Percentiles rank a stretch among this genome's conserved stretches.
Conservation (phyloP, 768 basidiomycete genomes). For the Crepidotus variabilis region DNA sequence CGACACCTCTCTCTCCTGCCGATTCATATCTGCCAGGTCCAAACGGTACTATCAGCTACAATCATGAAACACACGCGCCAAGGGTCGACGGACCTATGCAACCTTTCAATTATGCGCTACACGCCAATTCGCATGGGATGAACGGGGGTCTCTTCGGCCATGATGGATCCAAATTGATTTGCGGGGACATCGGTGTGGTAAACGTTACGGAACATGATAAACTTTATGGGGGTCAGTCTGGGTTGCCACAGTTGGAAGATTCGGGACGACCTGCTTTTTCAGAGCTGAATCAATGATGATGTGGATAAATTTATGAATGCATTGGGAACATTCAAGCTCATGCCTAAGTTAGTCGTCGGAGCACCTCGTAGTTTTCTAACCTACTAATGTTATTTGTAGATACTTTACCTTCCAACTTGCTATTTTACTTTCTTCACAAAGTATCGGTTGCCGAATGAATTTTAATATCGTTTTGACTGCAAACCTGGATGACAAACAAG, state of each 20-base stretch:
- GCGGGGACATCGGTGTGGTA: slow-evolving; percentile 18
- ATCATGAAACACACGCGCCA: slow-evolving; percentile 18
- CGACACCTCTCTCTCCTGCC: slow-evolving; percentile 54
- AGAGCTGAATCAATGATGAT: background rate
- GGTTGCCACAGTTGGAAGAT: background rate
- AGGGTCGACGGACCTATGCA: slow-evolving; percentile 18
- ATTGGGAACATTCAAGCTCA: background rate
- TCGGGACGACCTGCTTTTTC: background rate
- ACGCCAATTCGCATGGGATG: slow-evolving; percentile 3
- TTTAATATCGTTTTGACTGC: no score
- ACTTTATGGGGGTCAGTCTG: slow-evolving; percentile 1
- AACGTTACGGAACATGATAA: slow-evolving; percentile 16
- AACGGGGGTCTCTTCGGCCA: slow-evolving; percentile 11
- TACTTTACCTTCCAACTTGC: no score
- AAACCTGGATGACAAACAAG: no score
- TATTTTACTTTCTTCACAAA: no score
- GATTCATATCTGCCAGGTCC: slow-evolving; percentile 19
- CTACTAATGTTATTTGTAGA: no score
- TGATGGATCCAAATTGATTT: slow-evolving; percentile 9
- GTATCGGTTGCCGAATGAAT: no score
- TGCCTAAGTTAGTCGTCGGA: no score
- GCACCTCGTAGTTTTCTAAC: no score
- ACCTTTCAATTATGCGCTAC: slow-evolving; percentile 23
- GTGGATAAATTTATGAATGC: background rate
- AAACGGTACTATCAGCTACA: slow-evolving; percentile 18